phyloP scores from a whole-genome alignment of 768 basidiomycete species.

The Leccinellum rugosiceps region DNA sequence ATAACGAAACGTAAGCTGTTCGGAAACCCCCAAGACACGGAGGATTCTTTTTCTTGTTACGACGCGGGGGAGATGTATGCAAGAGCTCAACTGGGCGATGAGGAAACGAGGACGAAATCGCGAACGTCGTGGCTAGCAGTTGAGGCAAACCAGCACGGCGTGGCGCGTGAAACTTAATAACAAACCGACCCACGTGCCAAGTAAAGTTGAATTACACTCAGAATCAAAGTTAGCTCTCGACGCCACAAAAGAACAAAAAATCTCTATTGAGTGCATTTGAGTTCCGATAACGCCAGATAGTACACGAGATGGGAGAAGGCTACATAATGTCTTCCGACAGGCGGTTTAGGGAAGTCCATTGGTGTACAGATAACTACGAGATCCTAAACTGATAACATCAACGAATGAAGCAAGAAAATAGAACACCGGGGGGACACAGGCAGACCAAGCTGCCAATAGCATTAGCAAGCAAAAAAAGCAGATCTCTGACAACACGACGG shows the following conservation, averaged over 20 bases:
- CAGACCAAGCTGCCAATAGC: constrained; percentile 31
- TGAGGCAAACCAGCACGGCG: neutral
- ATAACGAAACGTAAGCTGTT: constrained; percentile 5
- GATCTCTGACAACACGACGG: constrained; percentile 8
- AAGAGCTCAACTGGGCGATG: neutral
- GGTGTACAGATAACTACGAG: constrained; percentile 31
- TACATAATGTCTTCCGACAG: constrained; percentile 29
- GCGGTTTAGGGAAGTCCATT: constrained; percentile 26
- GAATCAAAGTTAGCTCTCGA: constrained; percentile 11
- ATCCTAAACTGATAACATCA: constrained; percentile 29
- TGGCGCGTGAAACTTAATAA: neutral
- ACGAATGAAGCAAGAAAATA: constrained; percentile 15
- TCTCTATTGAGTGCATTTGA: constrained; percentile 19
- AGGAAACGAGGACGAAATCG: neutral
- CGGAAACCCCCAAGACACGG: neutral
- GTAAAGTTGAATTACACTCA: neutral
- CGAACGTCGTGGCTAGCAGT: neutral
- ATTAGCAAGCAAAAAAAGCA: constrained; percentile 15
- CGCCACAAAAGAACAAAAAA: constrained; percentile 6
- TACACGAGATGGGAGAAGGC: constrained; percentile 27
- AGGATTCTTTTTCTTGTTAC: neutral
- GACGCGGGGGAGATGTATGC: neutral
- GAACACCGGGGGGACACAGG: constrained; percentile 20
- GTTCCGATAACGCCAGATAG: constrained; percentile 20
- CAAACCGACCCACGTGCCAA: neutral